phyloP scores from a whole-genome alignment of 345 rosid species.

The Pseudoturritis turrita region DNA sequence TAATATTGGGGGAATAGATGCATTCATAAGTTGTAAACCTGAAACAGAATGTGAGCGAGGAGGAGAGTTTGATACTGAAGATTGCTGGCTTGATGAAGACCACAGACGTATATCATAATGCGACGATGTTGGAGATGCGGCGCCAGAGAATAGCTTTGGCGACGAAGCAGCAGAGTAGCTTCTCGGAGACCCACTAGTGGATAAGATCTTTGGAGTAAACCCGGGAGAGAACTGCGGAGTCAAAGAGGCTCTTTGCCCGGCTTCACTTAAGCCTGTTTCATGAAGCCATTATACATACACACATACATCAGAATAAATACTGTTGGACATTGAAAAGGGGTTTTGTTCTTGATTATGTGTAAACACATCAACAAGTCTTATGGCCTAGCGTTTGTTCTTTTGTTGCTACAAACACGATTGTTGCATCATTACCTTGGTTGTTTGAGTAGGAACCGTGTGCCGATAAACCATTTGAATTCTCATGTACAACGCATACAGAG shows the following conservation, averaged over 20 bases:
- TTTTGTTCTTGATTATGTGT: neutral
- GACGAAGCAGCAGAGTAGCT: conserved; percentile 67
- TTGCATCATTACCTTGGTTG: conserved; percentile 50
- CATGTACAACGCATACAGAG: conserved; percentile 38
- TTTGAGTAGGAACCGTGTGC: conserved; percentile 33
- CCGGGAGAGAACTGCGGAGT: conserved; percentile 60
- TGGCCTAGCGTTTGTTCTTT: neutral
- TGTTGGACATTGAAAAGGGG: no score
- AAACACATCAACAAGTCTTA: neutral
- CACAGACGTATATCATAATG: conserved; percentile 59
- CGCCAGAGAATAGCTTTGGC: conserved; percentile 59
- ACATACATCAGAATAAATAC: neutral
- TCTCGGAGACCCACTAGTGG: conserved; percentile 63
- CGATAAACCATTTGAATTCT: conserved; percentile 42
- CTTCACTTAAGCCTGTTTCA: conserved; percentile 40
- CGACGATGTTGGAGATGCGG: conserved; percentile 59
- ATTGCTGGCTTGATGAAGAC: conserved; percentile 89
- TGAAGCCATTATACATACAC: neutral
- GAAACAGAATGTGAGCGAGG: conserved; percentile 68
- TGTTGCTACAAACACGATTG: neutral
- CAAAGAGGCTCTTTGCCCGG: conserved; percentile 52
- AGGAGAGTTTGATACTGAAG: conserved; percentile 89
- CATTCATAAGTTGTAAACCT: conserved; percentile 39
- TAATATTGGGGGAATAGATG: neutral
- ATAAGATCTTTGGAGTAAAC: conserved; percentile 49